Percentiles rank a stretch among this genome's conserved stretches.
These are phyloP conservation scores for Jamesozyma lodderae DNA, from an alignment of 805 yeast species.

Conservation along the genomic window DNA sequence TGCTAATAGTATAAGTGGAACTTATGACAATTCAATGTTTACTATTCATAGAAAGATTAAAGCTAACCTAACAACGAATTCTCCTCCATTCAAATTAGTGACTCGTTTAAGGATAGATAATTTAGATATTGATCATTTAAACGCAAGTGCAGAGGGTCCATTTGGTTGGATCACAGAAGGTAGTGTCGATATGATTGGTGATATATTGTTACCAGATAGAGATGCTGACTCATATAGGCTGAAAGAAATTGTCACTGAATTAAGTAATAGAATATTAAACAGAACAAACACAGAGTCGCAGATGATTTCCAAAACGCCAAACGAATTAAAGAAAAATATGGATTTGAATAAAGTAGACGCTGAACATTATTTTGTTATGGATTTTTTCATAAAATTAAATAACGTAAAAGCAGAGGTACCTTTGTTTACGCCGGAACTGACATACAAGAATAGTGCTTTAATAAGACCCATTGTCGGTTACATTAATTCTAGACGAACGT, in stretches of 20 bases:
- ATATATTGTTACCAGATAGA: slow-evolving; percentile 69
- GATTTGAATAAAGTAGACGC: slow-evolving; percentile 8
- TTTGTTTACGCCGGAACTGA: slow-evolving; percentile 72
- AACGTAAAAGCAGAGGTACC: slow-evolving; percentile 89
- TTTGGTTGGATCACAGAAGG: slow-evolving; percentile 96
- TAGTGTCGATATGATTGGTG: slow-evolving; percentile 87
- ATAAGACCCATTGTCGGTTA: slow-evolving; percentile 93
- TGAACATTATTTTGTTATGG: slow-evolving; percentile 53
- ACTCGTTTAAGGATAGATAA: slow-evolving; percentile 80
- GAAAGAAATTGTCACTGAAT: slow-evolving; percentile 41
- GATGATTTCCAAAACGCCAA: background rate
- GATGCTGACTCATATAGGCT: slow-evolving; percentile 38
- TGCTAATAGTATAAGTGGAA: slow-evolving; percentile 79
- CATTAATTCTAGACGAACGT: slow-evolving; percentile 82
- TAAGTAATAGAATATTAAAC: slow-evolving; percentile 28
- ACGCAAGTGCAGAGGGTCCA: slow-evolving; percentile 86
- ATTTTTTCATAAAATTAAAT: slow-evolving; percentile 67
- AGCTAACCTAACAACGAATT: slow-evolving; percentile 4
- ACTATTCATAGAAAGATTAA: slow-evolving; percentile 58
- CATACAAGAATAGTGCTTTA: slow-evolving; percentile 86
- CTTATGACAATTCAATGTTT: slow-evolving; percentile 87
- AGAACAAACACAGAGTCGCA: background rate
- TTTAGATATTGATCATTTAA: slow-evolving; percentile 77
- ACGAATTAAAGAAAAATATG: background rate
- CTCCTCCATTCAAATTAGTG: slow-evolving; percentile 45